Evolutionary conservation across 495 filamentous ascomycete genomes (phyloP).

Genomic region (Xylaria longipes): DNA sequence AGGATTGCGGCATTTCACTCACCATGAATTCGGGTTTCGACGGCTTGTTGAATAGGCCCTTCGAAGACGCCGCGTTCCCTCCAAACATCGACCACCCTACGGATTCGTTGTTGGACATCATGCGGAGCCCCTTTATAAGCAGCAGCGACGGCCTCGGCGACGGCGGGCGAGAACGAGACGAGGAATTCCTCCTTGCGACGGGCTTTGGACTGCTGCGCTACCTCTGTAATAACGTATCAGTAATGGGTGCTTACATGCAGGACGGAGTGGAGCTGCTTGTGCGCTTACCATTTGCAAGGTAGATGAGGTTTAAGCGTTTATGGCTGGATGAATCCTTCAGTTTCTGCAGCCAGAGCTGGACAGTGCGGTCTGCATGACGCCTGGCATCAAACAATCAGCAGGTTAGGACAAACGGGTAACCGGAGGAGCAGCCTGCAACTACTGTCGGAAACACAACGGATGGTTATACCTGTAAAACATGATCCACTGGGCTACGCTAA

Average conservation of each 20-base stretch:
- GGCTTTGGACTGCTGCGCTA: slow-evolving; percentile 92
- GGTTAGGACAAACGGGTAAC: neutral
- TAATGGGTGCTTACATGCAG: neutral
- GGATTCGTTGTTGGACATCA: slow-evolving; percentile 86
- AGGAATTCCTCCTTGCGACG: slow-evolving; percentile 91
- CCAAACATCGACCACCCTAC: slow-evolving; percentile 94
- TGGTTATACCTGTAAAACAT: slow-evolving; percentile 90
- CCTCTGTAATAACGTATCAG: slow-evolving; percentile 65
- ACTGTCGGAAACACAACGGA: slow-evolving; percentile 3
- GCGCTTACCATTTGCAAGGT: slow-evolving; percentile 87
- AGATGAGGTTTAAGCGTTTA: slow-evolving; percentile 90
- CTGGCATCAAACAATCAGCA: slow-evolving; percentile 50
- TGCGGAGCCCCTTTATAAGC: slow-evolving; percentile 86
- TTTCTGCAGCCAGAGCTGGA: slow-evolving; percentile 85
- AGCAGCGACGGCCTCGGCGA: slow-evolving; percentile 80
- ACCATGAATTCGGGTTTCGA: slow-evolving; percentile 83
- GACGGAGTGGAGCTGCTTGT: neutral
- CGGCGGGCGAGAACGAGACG: slow-evolving; percentile 85
- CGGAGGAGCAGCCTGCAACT: neutral
- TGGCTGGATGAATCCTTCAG: slow-evolving; percentile 81
- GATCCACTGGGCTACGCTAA: slow-evolving; percentile 96
- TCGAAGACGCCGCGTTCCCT: slow-evolving; percentile 87
- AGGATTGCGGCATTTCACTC: slow-evolving; percentile 27
- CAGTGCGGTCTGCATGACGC: slow-evolving; percentile 87
- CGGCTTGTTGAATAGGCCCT: slow-evolving; percentile 70